phyloP scores from a whole-genome alignment of 2,329 filamentous ascomycete genomes.

The Cercospora janseana region DNA sequence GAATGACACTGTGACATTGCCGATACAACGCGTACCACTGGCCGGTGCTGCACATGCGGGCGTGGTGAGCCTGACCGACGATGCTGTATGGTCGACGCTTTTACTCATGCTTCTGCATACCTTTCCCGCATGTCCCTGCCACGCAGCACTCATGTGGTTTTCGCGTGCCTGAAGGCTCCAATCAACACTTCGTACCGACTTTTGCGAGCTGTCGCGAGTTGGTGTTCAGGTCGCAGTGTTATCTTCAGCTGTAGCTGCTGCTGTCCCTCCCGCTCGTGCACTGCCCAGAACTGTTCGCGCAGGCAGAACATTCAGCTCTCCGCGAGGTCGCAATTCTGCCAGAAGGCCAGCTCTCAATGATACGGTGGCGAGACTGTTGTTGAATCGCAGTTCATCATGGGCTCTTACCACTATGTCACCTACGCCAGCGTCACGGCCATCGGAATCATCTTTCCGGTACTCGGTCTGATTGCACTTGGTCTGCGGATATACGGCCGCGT shows the following conservation, averaged over 20 bases:
- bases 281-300: neutral
- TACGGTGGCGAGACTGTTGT: neutral
- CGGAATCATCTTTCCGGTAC: constrained; percentile 16
- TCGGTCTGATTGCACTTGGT: constrained; percentile 11
- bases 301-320: neutral
- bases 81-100: constrained; percentile 1
- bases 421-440: constrained; percentile 15
- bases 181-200: neutral
- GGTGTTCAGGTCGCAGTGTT: constrained; percentile 1
- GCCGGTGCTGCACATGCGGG: neutral
- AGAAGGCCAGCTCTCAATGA: neutral
- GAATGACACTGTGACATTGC: constrained; percentile 1
- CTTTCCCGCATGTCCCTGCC: neutral
- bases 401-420: constrained; percentile 15
- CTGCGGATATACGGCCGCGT: constrained; percentile 15
- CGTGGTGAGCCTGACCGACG: neutral
- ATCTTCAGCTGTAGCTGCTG: constrained; percentile 5
- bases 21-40: neutral
- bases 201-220: neutral
- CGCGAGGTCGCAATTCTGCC: too few relatives aligned
- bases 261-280: neutral
- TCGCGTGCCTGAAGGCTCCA: constrained; percentile 2
- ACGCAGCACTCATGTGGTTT: constrained; percentile 9
- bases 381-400: constrained; percentile 2
- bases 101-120: neutral